Conservation (phyloP, 768 basidiomycete species). For the Pulveroboletus sp. region DNA sequence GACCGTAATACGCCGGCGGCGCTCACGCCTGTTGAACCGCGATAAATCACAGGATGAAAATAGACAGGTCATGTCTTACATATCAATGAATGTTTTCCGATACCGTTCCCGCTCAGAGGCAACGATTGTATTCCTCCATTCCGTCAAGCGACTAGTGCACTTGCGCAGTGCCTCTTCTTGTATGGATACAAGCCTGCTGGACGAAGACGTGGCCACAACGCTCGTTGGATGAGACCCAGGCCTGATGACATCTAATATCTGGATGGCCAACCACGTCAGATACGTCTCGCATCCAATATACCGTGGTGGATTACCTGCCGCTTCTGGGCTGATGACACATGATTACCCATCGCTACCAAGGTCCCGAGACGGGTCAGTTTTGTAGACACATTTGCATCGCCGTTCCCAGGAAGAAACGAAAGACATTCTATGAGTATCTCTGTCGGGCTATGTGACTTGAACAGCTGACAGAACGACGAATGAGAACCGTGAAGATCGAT, state of each 20-base stretch:
- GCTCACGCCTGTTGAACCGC: conserved; percentile 55
- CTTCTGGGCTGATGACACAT: conserved; percentile 61
- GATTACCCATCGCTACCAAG: conserved; percentile 60
- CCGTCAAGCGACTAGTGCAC: conserved; percentile 55
- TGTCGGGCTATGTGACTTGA: conserved; percentile 67
- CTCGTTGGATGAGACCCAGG: conserved; percentile 8
- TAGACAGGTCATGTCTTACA: conserved; percentile 37
- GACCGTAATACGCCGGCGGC: conserved; percentile 60
- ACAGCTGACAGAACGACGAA: conserved; percentile 63
- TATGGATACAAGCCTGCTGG: conserved; percentile 16
- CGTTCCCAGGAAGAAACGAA: conserved; percentile 36
- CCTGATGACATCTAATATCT: conserved; percentile 61
- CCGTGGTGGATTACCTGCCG: conserved; percentile 52
- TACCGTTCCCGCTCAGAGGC: conserved; percentile 67
- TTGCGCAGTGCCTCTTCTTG: conserved; percentile 48
- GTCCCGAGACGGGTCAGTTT: conserved; percentile 68
- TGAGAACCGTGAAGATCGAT: conserved; percentile 64
- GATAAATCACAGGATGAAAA: neutral
- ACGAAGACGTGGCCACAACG: neutral
- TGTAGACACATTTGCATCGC: conserved; percentile 41
- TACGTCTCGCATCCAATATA: neutral
- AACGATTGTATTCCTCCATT: conserved; percentile 70
- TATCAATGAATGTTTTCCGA: conserved; percentile 66
- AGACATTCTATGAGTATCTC: conserved; percentile 64
- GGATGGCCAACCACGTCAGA: neutral